These are phyloP conservation scores for Acer yangbiense DNA, from an alignment of 345 rosid species.

Conservation along the genomic window DNA sequence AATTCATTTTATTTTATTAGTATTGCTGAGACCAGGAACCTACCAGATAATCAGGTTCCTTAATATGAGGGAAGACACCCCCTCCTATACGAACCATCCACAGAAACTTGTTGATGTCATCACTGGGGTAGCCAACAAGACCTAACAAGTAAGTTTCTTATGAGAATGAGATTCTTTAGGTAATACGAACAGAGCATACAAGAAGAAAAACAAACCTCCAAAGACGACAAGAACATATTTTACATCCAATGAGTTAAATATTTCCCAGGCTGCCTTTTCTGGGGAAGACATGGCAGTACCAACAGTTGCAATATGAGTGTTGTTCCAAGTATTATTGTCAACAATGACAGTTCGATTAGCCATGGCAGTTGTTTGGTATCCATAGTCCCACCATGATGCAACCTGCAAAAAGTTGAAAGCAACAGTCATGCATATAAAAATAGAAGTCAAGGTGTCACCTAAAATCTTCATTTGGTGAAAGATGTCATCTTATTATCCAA, in stretches of 20 bases:
- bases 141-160: slow-evolving; percentile 46
- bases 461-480: slow-evolving; percentile 8
- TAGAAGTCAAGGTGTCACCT: not conserved
- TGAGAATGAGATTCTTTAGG: slow-evolving; percentile 31
- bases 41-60: slow-evolving; percentile 96
- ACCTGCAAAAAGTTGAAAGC: slow-evolving; percentile 52
- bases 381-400: slow-evolving; percentile 99
- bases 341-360: slow-evolving; percentile 98
- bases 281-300: slow-evolving; percentile 99
- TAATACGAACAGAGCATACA: slow-evolving; percentile 10
- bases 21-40: slow-evolving; percentile 10
- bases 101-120: slow-evolving; percentile 94
- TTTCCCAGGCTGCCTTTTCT: slow-evolving; percentile 99
- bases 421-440: not conserved
- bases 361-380: slow-evolving; percentile 99
- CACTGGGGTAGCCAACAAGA: slow-evolving; percentile 98
- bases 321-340: slow-evolving; percentile 99
- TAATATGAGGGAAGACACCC: slow-evolving; percentile 96
- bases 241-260: slow-evolving; percentile 93
- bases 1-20: not conserved
- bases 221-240: slow-evolving; percentile 97
- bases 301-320: slow-evolving; percentile 99
- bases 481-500: not conserved
- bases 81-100: slow-evolving; percentile 99
- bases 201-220: slow-evolving; percentile 70